Evolutionary conservation across 441 rosid genomes (phyloP).

Genomic region (Metrosideros polymorpha): DNA sequence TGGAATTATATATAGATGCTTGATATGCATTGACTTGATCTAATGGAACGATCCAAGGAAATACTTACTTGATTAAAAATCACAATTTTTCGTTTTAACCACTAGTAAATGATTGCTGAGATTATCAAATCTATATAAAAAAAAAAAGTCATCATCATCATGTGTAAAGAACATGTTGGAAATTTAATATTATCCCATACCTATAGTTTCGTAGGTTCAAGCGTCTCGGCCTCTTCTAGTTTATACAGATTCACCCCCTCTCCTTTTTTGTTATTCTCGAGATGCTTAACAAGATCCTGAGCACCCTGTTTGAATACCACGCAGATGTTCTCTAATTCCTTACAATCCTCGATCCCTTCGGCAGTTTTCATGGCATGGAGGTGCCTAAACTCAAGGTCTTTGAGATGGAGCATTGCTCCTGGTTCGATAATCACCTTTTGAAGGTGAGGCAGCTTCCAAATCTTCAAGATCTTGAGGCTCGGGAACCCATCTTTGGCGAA

Average conservation of each 20-base stretch:
- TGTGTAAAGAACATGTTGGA: no score
- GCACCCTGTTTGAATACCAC: neutral
- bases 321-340: neutral
- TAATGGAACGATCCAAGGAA: neutral
- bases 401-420: neutral
- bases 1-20: no score
- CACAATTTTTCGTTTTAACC: neutral
- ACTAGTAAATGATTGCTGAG: neutral
- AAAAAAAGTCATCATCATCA: no score
- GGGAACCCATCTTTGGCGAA: neutral
- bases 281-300: neutral
- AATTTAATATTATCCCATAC: neutral
- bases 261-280: no score
- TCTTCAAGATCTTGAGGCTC: neutral
- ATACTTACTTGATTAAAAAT: no score
- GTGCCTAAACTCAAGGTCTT: neutral
- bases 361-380: accelerated
- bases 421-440: accelerated
- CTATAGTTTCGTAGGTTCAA: neutral
- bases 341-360: neutral
- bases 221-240: no score
- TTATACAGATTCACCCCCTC: no score
- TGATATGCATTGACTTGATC: neutral
- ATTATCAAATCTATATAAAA: no score
- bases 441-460: neutral